phyloP scores from a whole-genome alignment of 257 asterid genomes.

The Solanum paucissectum region DNA sequence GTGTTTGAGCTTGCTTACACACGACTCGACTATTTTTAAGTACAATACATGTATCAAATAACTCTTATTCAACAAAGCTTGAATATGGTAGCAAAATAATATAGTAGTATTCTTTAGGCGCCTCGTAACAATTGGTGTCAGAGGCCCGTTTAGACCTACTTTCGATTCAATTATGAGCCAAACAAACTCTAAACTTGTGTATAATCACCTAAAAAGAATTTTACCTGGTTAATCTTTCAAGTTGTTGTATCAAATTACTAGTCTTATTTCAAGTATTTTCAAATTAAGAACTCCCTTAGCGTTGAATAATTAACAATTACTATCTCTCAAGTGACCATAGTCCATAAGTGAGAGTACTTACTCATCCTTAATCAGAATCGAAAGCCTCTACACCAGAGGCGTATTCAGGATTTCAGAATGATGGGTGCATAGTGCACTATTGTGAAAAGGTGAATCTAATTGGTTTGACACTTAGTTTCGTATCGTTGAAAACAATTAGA shows the following conservation, averaged over 20 bases:
- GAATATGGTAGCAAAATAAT: background rate
- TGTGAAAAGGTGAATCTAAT: no score
- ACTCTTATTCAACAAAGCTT: background rate
- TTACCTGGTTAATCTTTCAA: no score
- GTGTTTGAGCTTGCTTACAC: background rate
- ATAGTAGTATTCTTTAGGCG: background rate
- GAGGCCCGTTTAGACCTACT: background rate
- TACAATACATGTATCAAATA: rapidly evolving
- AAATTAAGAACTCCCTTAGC: no score
- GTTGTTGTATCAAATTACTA: background rate
- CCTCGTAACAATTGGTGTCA: background rate
- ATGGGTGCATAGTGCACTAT: no score
- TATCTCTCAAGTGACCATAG: background rate
- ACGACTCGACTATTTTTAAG: background rate
- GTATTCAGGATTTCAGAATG: no score
- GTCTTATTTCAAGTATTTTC: background rate
- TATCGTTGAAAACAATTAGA: no score
- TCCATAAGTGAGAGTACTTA: no score
- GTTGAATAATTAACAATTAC: no score
- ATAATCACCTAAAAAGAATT: no score
- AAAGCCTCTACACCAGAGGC: background rate
- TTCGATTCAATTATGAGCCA: no score
- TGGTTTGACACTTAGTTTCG: no score
- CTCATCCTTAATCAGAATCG: background rate
- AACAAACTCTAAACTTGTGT: no score